phyloP scores from a whole-genome alignment of 306 rosid species.

The Cucumis hystrix region DNA sequence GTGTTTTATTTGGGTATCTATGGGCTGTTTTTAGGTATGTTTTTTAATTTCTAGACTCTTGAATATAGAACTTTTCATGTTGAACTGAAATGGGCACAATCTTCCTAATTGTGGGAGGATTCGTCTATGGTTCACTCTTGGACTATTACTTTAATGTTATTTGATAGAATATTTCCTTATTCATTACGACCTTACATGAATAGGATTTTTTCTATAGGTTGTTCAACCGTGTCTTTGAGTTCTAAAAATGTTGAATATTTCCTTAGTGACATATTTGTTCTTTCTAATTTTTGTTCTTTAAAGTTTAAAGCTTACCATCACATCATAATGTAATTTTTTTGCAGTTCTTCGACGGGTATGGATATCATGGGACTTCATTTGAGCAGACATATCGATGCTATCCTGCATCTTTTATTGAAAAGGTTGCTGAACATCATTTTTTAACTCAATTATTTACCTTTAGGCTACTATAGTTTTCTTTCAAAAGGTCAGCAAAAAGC shows the following conservation, averaged over 20 bases:
- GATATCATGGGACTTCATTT: slow-evolving; percentile 86
- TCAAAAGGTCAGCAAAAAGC: background rate
- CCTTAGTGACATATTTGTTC: background rate
- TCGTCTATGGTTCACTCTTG: background rate
- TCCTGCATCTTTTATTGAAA: slow-evolving; percentile 95
- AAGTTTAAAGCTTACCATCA: background rate
- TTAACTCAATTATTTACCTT: background rate
- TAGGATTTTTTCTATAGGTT: too few relatives aligned
- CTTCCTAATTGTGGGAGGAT: background rate
- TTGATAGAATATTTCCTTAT: background rate
- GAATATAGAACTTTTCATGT: background rate
- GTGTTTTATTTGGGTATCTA: background rate
- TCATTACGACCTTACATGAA: too few relatives aligned
- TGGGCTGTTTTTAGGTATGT: background rate
- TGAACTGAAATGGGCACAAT: background rate
- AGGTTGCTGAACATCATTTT: slow-evolving; percentile 38
- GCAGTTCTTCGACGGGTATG: slow-evolving; percentile 86
- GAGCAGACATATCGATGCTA: slow-evolving; percentile 94
- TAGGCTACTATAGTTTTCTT: background rate
- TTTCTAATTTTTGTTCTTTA: background rate
- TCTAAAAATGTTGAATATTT: too few relatives aligned
- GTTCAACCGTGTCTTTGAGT: too few relatives aligned
- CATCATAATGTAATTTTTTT: background rate
- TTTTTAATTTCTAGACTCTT: background rate
- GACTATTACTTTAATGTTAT: background rate